Evolutionary conservation across 352 stramenopile species (phyloP), one percentile per base, ranked within the genome.

Genomic region (Phytophthora hybrid): DNA sequence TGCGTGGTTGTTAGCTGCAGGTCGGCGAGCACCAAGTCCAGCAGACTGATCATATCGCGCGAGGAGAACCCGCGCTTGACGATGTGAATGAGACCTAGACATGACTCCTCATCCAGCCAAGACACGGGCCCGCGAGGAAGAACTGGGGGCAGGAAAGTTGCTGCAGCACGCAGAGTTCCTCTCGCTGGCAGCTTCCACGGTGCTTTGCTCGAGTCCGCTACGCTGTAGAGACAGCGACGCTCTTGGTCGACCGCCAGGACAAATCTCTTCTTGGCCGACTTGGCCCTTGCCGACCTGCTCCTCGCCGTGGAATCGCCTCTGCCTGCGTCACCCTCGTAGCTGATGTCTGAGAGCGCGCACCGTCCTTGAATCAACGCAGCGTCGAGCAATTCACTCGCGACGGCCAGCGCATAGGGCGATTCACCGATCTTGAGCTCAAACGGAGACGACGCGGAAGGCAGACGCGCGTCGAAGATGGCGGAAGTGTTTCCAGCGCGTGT

Each of bases 381-480:
- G 26, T 89, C 82, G 10, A 92, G 63, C 4, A 94, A 63, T 63
- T 92, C 73, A 57, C 74, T 81, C 13, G 85, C 87, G 4, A 92
- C 83, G 5, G 82, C 87, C 32, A 82, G 91, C 5, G 84, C 81
- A 39, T 92, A 94, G 5, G 87, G 87, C 5, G 87, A 92, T 14
- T 77, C 73, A 1, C 79, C 77, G 3, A 92, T 66, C 41, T 66
- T 51, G 11, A 94, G 82, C 59, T 81, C 71, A 65, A 88, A 92
- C 5, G 87, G 87, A 11, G 87, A 94, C 34, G 82, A 78, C 53
- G 80, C 65, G 0, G 82, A 89, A 5, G 87, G 85, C 13, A 92
- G 41, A 62, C 73, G 76, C 2, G 75, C 69, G 37, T 94, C 87
- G 32, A 94, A 94, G 10, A 92, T 85, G 1, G 71, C 16, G 9